Percentiles rank a stretch among this genome's conserved stretches.
Conservation (phyloP, 371 early-diverging fungal species). For the Circinella umbellata region DNA sequence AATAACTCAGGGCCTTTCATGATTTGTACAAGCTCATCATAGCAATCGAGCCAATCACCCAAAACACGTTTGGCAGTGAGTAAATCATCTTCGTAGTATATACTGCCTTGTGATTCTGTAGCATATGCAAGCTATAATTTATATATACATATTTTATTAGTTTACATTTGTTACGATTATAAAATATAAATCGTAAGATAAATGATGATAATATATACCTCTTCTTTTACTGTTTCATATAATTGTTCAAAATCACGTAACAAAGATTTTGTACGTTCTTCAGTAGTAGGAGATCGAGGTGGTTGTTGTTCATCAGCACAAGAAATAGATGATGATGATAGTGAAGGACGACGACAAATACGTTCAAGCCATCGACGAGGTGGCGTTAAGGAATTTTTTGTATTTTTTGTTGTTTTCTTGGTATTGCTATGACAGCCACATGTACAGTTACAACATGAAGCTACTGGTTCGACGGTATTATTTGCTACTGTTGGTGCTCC, state of each 20-base stretch:
- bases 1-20: conserved; percentile 19
- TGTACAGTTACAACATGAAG: not conserved
- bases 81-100: conserved; percentile 30
- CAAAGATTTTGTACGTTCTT: conserved; percentile 1
- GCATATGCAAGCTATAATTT: conserved; percentile 29
- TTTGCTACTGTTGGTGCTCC: not conserved
- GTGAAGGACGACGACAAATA: conserved; percentile 9
- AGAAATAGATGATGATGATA: not conserved
- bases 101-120: conserved; percentile 29
- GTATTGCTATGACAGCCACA: not conserved
- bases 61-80: conserved; percentile 22
- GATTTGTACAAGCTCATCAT: conserved; percentile 23
- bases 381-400: not conserved
- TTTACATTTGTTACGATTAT: no score
- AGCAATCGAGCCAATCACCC: conserved; percentile 20
- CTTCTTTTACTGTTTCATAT: conserved; percentile 10
- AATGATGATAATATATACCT: conserved; percentile 7
- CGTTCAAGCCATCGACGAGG: conserved; percentile 16
- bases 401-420: not conserved
- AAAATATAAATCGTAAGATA: no score
- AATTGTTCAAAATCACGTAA: conserved; percentile 9
- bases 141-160: not conserved
- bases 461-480: not conserved
- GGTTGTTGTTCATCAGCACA: not conserved
- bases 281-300: not conserved